phyloP scores from a whole-genome alignment of 345 rosid genomes.

The Erucastrum elatum region DNA sequence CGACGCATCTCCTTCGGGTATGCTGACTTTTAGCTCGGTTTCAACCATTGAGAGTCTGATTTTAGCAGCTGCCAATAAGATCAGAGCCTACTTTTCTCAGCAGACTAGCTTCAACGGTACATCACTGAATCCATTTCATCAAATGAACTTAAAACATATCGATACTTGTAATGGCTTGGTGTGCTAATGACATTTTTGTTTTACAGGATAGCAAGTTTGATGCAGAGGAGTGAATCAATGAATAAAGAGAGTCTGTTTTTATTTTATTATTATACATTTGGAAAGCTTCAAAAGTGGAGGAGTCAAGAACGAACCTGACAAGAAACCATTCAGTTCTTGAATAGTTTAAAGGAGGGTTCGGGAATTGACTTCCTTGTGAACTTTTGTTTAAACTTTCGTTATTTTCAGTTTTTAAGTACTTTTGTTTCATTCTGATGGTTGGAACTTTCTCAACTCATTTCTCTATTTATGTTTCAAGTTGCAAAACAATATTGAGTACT shows the following conservation, averaged over 20 bases:
- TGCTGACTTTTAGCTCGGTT: slow-evolving; percentile 74
- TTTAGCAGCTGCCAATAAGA: slow-evolving; percentile 64
- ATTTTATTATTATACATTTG: not conserved
- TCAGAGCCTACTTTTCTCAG: slow-evolving; percentile 53
- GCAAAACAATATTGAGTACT: not conserved
- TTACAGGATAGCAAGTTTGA: slow-evolving; percentile 39
- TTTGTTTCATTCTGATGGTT: not conserved
- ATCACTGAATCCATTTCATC: not conserved
- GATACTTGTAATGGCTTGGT: not conserved
- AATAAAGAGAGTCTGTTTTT: slow-evolving; percentile 5
- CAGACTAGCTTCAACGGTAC: slow-evolving; percentile 42
- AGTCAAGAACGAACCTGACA: slow-evolving; percentile 84
- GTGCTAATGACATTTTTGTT: not conserved
- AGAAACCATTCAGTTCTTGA: slow-evolving; percentile 35
- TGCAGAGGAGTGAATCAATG: slow-evolving; percentile 8
- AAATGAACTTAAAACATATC: not conserved
- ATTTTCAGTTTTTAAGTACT: slow-evolving; percentile 6
- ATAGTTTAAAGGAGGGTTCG: slow-evolving; percentile 55
- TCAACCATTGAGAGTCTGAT: slow-evolving; percentile 81
- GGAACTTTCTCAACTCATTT: slow-evolving; percentile 16
- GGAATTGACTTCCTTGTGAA: slow-evolving; percentile 65
- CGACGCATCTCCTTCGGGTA: slow-evolving; percentile 55
- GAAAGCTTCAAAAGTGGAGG: slow-evolving; percentile 44
- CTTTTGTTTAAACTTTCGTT: not conserved
- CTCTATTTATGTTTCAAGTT: slow-evolving; percentile 7